Evolutionary conservation across 2,329 filamentous ascomycete genomes (phyloP), one percentile per base, ranked within the genome.

Genomic region (Aspergillus tamarii): DNA sequence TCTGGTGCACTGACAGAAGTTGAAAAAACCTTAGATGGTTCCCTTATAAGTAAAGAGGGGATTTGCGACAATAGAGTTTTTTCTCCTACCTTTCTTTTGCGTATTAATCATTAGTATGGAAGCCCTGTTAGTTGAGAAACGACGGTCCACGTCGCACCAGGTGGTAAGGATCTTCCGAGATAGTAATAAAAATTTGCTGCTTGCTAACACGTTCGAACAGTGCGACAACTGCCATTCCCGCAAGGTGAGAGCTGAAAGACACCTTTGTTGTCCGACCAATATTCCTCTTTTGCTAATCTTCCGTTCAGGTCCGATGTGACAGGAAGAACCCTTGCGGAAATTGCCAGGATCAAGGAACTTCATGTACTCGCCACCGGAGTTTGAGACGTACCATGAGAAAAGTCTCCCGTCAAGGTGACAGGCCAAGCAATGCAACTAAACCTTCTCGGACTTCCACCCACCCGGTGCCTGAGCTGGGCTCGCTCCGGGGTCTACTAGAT

Each of bases 241-340:
- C 57, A 69, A 70, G 64, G 68, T 70, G 65, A 30, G 21, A 36
- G 11, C 19, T 1, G n/a, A n/a, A 8, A 32, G 16, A 12, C 1
- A 5, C 12, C 3, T 12, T 12, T 14, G 12, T 28, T 34, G 16
- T 23, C 7, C 12, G 12, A 26, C 11, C 9, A 12, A 12, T 19
- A 16, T 32, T 21, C 12, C 11, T 21, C 8, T 3, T 19, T 26
- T 28, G 14, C 60, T 59, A 2, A 61, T 19, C 3, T 23, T n/a
- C 41, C 43, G 32, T 26, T 7, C 52, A 71, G 69, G 69, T 71
- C 50, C 68, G 69, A 30, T 71, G 69, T 54, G 69, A 71, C 59
- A 62, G 69, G 23, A 59, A 64, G 21, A 62, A 67, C 21, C 69
- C 69, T 19, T 71, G 69, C 56, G 65, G 69, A 26, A 70, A 71